Evolutionary conservation across 2,329 filamentous ascomycete species (phyloP), one percentile per base, ranked within the genome.

Genomic region (Cercospora janseana): DNA sequence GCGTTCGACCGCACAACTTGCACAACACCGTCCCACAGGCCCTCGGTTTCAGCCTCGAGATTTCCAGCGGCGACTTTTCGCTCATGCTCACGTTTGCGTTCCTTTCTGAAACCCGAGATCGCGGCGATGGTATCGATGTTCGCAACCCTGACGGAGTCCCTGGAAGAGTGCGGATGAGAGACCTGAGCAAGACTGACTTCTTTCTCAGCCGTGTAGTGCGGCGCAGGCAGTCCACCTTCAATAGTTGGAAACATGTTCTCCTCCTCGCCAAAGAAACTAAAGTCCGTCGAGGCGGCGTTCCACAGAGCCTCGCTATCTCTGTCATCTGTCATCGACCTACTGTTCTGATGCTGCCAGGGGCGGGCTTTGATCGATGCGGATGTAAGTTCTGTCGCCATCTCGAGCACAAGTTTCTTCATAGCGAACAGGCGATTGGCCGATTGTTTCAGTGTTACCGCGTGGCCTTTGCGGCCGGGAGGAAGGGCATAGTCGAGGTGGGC

Each of bases 1-100:
- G 32, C 47, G n/a, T 46, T 54, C 12, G 66, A 66, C n/a, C 79
- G 69, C n/a, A 83, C 68, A 23, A 83, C 72, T 46, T 78, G 78
- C 18, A 84, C 74, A 26, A 79, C 71, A 4, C 81, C 81, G 23
- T 76, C 73, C 81, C 81, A 84, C 55, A 79, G 74, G 0, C 80
- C 80, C 49, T 80, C 77, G 0, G 81, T 72, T 10, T 66, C 63
- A 15, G 66, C 64, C 3, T 72, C 63, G 12, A 59, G 47, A 10
- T 67, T 68, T 42, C 62, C 66, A 29, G 61, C 66, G 3, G 63
- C 65, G 7, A 63, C n/a, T 21, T 29, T 54, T 18, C 58, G 52
- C 12, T 76, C 69, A 59, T 76, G 79, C 24, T 74, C 73, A 5
- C 69, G 68, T 58, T 77, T 81, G 45, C 74, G 75, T 10, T 73